Conservation (phyloP, 2,329 filamentous ascomycete species). For the Nannizzia gypsea region DNA sequence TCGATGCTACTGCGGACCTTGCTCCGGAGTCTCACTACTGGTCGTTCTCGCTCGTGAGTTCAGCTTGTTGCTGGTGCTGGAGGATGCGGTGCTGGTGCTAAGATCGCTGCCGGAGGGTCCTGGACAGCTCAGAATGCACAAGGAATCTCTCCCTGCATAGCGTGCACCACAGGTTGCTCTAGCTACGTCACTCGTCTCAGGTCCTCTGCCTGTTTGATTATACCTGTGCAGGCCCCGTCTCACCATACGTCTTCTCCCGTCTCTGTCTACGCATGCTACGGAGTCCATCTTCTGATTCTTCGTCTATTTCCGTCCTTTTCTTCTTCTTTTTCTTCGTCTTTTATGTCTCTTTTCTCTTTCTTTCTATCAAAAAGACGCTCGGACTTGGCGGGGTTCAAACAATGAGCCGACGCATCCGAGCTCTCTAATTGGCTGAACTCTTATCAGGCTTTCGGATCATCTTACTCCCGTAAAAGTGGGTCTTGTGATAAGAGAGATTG, state of each 20-base stretch:
- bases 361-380: background rate
- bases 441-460: constrained; percentile 2
- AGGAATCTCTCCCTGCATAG: background rate
- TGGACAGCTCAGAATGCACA: background rate
- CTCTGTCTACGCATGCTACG: too few species aligned
- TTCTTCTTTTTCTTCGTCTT: too few species aligned
- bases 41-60: background rate
- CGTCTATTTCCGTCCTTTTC: too few species aligned
- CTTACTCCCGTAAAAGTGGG: background rate
- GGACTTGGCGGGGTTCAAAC: background rate
- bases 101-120: background rate
- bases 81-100: background rate
- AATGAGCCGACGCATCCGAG: background rate
- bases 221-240: background rate
- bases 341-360: background rate
- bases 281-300: too few species aligned
- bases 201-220: background rate
- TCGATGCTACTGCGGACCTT: background rate
- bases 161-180: background rate
- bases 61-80: background rate
- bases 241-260: background rate
- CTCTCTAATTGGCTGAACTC: background rate
- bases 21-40: background rate
- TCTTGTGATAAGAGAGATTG: background rate
- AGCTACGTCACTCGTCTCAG: background rate